Evolutionary conservation across 2,329 filamentous ascomycete genomes (phyloP), one percentile per base, ranked within the genome.

Genomic region (Aspergillus bombycis): DNA sequence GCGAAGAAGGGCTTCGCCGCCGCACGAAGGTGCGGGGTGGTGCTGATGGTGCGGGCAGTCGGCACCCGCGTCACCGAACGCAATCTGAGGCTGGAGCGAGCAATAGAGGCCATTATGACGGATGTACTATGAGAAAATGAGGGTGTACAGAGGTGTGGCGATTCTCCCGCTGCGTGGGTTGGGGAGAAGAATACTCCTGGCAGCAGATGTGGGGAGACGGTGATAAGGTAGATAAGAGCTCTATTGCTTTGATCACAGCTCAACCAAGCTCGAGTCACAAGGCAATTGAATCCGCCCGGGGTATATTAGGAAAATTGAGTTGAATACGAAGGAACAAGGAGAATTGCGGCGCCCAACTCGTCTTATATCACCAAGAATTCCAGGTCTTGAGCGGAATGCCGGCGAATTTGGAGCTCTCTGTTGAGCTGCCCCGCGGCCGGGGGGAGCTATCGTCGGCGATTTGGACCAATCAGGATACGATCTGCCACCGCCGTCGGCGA

Each of bases 1-100:
- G 84, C 78, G 76, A 89, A 86, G 78, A 82, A 86, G 9, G 84
- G 71, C 70, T 83, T 78, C 68, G 81, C 81, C 16, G 75, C 72
- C 21, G 76, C 75, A 58, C 71, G 71, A 45, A 78, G 69, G 45
- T 69, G 68, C n/a, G 74, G 69, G 55, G 76, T 76, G 62, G 78
- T 77, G 45, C 72, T 75, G 62, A 80, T 71, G 60, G 74, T 67
- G 60, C 78, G 78, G 58, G 68, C 70, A 60, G 71, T 72, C 34
- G 75, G 75, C 30, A 77, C 67, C 56, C 75, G 77, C 62, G 73
- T 68, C 21, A 68, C 69, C 58, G 73, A 72, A 64, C 74, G 74
- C 68, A 78, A 65, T 64, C 74, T 71, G 56, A 75, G 61, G 66
- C 75, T 72, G 57, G 75, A 76, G 48, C 78, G 77, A 67, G 77